Evolutionary conservation across 306 rosid genomes (phyloP), one percentile per base, ranked within the genome.

Genomic region (Aeschynomene evenia): DNA sequence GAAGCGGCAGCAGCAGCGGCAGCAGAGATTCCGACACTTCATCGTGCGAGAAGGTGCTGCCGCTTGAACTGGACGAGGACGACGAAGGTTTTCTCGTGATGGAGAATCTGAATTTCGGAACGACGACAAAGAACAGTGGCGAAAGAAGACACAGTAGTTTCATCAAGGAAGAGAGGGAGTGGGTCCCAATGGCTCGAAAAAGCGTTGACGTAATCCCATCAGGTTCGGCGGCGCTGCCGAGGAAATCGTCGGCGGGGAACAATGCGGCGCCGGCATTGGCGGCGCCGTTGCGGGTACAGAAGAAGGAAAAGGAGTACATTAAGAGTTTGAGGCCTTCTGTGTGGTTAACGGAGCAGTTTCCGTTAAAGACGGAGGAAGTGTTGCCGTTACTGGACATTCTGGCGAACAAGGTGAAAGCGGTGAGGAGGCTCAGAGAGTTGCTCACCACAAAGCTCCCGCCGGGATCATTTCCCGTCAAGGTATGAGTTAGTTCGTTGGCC

Each of bases 401-500:
- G 67, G 97, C 99, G 0, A 94, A 80, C 81, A 94, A 91, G 76
- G 99, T 94, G 22, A 94, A 94, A 43, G 99, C 99, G 0, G 95
- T 94, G 18, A 80, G 96, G 77, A 79, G 99, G 73, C 84, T 94
- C 88, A 83, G 99, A 46, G 99, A 94, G 80, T 59, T 94, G 61
- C 97, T 94, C 33, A 94, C 99, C 55, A 87, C 99, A 15, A 94
- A 88, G 79, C 91, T 94, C 76, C 99, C 99, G 80, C 83, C 96
- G 83, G 97, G 95, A 0, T 85, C 84, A 6, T 94, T 94, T 23
- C 99, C 99, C 77, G 99, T 94, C 2, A 94, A 94, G 99, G 99
- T 91, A 16, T 2, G 6, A 2, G 51, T 45, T 39, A 45, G 51
- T 9, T 55, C 7, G 50, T 51, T 68, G 63, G 52, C 70, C 29